Base-by-base conservation (phyloP, 768 basidiomycete genomes). In the Leccinum pellstonianum region DNA sequence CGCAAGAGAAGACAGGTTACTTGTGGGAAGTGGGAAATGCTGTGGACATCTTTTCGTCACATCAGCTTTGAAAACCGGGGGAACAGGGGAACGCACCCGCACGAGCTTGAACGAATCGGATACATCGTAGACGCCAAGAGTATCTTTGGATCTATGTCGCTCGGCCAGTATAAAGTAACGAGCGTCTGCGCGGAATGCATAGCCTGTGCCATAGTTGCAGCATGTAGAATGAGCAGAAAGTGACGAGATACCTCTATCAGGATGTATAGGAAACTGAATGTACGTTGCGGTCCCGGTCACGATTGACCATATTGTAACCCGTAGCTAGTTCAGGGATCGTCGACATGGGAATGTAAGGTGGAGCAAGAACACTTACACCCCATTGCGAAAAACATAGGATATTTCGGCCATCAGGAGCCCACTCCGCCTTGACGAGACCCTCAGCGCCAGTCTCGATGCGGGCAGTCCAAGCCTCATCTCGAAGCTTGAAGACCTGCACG, bases 341-440 rank as follows among this genome's bases (percentile, higher is more conserved):
- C 53, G 55, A 50, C 27, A 55, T 17, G 11, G 56, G 37, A 55
- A 41, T 41, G 51, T 19, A 58, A 43, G 33, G 46, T 9, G n/a
- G 6, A 33, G 27, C 57, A 61, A 41, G 47, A 31, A 19, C 21
- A 83, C 94, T 79, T 77, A 95, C 95, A 66, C 90, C 92, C 89
- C 92, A 92, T 66, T 95, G 91, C 4, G 93, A 95, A 74, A 95
- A 98, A 68, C 91, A 95, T 31, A 97, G 75, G 5, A 97, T 78
- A 15, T 84, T 86, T 38, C 90, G 81, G 15, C 93, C 93, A 68
- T 90, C 90, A 3, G 89, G 91, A 0, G 90, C 90, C 95, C 95
- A 98, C 68, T 95, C 92, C 17, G 88, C 91, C 68, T 85, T 91
- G 19, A 86, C 82, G 52, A 97, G 83, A 11, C 95, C 86, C 78